Evolutionary conservation across 2,329 filamentous ascomycete species (phyloP), one percentile per base, ranked within the genome.

Genomic region (Didymosphaeria variabile): DNA sequence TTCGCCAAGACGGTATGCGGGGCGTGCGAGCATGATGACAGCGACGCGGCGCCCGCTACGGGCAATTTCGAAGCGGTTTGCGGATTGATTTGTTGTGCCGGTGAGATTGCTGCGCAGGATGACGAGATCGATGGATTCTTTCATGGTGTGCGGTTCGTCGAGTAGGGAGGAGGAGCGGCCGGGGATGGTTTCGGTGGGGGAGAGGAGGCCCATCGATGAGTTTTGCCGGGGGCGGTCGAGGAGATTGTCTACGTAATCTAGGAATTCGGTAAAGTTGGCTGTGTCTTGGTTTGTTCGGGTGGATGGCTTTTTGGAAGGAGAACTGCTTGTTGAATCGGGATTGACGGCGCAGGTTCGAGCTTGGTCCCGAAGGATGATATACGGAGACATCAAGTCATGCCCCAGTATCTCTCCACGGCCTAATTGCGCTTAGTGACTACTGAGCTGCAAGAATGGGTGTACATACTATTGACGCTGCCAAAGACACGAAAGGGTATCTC

Each of bases 11-110:
- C 94, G 87, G 80, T 96, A 97, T 0, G 94, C 89, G 0, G 95
- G 93, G 10, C 95, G 89, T 5, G 94, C 91, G 34, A 99, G 86
- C 79, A 94, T 93, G 58, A 99, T 88, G 6, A 96, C 92, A 2
- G 92, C 94, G 13, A 99, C 94, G n/a, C 90, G 90, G 58, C 90
- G 89, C n/a, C 94, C 94, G 72, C 93, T 94, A 15, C 94, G 91
- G 13, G 94, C 90, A 75, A 99, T 98, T 74, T 97, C 94, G 76
- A 98, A 99, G 42, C 93, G 89, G 72, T 97, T 97, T n/a, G 90
- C 87, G 73, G 91, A 94, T 69, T 93, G 90, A 38, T 90, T 88
- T n/a, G 87, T 86, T 47, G 87, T 85, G 2, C 83, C 83, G 0
- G 88, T 85, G 67, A 90, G 81, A 67, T 78, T 77, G 72, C 76